Base-by-base conservation (phyloP, 2,329 filamentous ascomycete species). In the Achaetomium macrosporum region DNA sequence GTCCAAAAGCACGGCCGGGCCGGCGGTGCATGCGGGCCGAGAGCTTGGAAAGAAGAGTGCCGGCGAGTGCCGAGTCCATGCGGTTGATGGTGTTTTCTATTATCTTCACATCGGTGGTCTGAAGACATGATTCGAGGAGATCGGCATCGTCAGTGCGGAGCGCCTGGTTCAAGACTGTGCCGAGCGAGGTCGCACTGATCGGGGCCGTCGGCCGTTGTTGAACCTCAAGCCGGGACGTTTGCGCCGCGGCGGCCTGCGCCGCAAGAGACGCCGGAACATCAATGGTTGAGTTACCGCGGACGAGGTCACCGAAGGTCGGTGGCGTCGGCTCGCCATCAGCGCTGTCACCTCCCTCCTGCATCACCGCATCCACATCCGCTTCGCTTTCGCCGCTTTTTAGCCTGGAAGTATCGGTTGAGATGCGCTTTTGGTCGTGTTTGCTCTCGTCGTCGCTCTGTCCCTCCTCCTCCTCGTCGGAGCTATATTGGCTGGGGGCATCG, bases 101-200 rank as follows among this genome's bases (percentile, higher is more conserved):
- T 57, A 86, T 91, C 58, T 78, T 74, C 42, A 84, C 71, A 66
- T 96, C 88, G 50, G 81, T 84, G 15, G 86, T 86, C 64, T 90
- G 87, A 63, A 99, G 82, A 71, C 92, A 97, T 0, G 89, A 90
- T 74, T 97, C 92, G 62, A 99, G 84, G 48, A 96, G 85, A 58
- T 87, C 84, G 57, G 81, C 79, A 72, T 99, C 93, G 71, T 96
- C 93, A 56, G 91, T 96, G 64, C 87, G 87, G 52, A 99, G 84
- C 6, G 93, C 90, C 70, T 97, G 92, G 13, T 90, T 85, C 55
- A 99, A 84, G n/a, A 96, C 90, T 5, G 90, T 96, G 44, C 88
- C 87, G 47, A 99, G 81, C 7, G 92, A 96, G 54, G 89, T 84
- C 54, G 87, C 84, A 12, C 84, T 84, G 47, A 61, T 51, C 9